Conservation (phyloP, 2,329 filamentous ascomycete genomes). For the Penicillium corylophilum region DNA sequence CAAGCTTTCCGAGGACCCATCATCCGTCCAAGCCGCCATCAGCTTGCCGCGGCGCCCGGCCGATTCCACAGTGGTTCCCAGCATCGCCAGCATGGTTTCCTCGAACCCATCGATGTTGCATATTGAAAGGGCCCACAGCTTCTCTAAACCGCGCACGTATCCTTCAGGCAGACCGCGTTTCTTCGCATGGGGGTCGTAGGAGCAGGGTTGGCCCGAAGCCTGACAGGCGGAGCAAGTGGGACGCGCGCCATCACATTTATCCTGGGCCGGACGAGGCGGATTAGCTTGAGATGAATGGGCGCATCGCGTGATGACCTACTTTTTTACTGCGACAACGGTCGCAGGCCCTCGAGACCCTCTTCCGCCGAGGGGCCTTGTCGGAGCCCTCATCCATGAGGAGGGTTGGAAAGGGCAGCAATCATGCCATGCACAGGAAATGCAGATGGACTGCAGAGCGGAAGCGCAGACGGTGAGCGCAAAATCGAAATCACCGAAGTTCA, state of each 20-base stretch:
- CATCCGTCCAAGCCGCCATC: constrained; percentile 42
- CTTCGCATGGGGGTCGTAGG: constrained; percentile 46
- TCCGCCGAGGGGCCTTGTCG: constrained; percentile 41
- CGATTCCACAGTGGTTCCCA: constrained; percentile 38
- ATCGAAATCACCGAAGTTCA: background rate
- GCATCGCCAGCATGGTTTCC: constrained; percentile 39
- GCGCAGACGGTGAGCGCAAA: background rate
- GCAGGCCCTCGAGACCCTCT: constrained; percentile 48
- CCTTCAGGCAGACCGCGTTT: constrained; percentile 49
- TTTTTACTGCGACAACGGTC: constrained; percentile 48
- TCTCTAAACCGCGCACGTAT: constrained; percentile 48
- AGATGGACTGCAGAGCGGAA: background rate
- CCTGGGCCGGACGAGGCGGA: constrained; percentile 17
- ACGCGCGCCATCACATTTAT: constrained; percentile 46
- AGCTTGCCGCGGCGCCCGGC: constrained; percentile 32
- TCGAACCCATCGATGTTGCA: constrained; percentile 48
- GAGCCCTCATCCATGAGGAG: constrained; percentile 42
- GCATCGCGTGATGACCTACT: constrained; percentile 19
- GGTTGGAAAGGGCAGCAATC: constrained; percentile 20
- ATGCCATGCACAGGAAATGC: constrained; percentile 26
- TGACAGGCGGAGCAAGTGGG: constrained; percentile 46
- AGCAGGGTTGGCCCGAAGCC: constrained; percentile 41
- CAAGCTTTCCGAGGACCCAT: constrained; percentile 41
- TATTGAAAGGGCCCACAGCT: constrained; percentile 46
- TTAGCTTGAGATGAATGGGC: constrained; percentile 1